phyloP scores from a whole-genome alignment of 2,329 filamentous ascomycete species.

The Aureobasidium uvarum region DNA sequence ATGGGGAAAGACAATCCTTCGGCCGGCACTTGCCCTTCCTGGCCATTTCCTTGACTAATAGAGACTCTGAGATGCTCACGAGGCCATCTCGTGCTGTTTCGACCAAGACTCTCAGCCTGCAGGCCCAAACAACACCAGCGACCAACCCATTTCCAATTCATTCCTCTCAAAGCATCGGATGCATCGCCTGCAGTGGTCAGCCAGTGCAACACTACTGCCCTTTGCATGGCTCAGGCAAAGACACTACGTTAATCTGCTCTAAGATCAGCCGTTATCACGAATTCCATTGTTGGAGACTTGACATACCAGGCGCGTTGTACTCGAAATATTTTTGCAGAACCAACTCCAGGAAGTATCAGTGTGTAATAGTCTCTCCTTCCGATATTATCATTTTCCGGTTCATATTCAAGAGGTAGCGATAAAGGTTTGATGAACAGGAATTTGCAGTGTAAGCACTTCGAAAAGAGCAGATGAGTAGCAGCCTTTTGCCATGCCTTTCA shows the following conservation, averaged over 20 bases:
- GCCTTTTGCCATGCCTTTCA: neutral
- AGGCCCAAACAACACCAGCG: neutral
- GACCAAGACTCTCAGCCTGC: neutral
- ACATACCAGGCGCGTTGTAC: neutral
- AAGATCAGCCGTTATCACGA: neutral
- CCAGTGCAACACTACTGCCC: neutral
- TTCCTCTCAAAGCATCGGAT: neutral
- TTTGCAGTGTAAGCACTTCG: too few relatives aligned
- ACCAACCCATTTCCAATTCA: neutral
- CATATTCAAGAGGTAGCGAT: too few relatives aligned
- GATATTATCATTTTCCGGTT: too few relatives aligned
- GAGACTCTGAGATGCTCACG: slow-evolving; percentile 7
- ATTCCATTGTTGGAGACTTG: neutral
- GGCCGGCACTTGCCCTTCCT: slow-evolving; percentile 7
- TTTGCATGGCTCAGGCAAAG: neutral
- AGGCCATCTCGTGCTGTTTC: neutral
- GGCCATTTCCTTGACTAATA: slow-evolving; percentile 23
- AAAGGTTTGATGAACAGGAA: too few relatives aligned
- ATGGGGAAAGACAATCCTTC: neutral
- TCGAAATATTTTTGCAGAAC: neutral
- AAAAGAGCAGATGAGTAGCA: neutral
- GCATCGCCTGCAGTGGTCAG: neutral
- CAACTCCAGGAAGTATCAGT: neutral
- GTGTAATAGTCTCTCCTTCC: neutral
- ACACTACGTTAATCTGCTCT: neutral